Percentiles rank a stretch among this genome's conserved stretches.
Evolutionary conservation across 192 early-diverging fungal genomes (phyloP).

Genomic region (Linderina pennispora): DNA sequence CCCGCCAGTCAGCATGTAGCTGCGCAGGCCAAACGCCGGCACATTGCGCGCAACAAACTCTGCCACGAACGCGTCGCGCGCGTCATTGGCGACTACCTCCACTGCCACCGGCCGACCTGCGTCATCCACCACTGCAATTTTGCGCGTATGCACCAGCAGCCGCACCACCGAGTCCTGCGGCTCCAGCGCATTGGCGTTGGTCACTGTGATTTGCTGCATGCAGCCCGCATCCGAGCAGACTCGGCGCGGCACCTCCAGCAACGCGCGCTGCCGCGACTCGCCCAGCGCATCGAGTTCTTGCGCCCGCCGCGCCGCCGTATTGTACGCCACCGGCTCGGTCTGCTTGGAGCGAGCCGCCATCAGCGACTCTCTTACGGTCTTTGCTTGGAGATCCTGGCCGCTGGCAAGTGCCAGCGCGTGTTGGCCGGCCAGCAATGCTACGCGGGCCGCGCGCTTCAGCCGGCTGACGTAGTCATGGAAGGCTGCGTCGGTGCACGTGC

Average conservation of each 20-base stretch:
- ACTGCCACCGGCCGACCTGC: neutral
- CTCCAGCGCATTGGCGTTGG: slow-evolving; percentile 14
- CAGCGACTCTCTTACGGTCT: neutral
- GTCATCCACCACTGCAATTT: slow-evolving; percentile 12
- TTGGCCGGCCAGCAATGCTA: slow-evolving; percentile 9
- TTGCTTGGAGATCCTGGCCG: neutral
- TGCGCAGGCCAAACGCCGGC: slow-evolving; percentile 16
- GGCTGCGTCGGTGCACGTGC: slow-evolving; percentile 23
- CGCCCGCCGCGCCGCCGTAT: slow-evolving; percentile 4
- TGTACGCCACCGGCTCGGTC: slow-evolving; percentile 1
- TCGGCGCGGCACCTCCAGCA: neutral
- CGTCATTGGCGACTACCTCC: neutral
- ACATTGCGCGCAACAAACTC: slow-evolving; percentile 27
- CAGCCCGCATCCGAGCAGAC: neutral
- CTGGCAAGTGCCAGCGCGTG: slow-evolving; percentile 1
- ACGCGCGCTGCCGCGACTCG: neutral
- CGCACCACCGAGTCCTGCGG: slow-evolving; percentile 28
- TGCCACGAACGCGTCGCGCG: slow-evolving; percentile 2
- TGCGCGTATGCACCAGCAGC: slow-evolving; percentile 10
- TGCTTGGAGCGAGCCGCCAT: neutral
- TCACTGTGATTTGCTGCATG: slow-evolving; percentile 24
- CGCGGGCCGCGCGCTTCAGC: slow-evolving; percentile 8
- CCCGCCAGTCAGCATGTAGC: neutral
- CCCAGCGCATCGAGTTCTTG: neutral
- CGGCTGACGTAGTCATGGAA: slow-evolving; percentile 23